Percentiles rank a stretch among this genome's conserved stretches.
Evolutionary conservation across 2,329 filamentous ascomycete genomes (phyloP).

Genomic region (Drechslera avenae): DNA sequence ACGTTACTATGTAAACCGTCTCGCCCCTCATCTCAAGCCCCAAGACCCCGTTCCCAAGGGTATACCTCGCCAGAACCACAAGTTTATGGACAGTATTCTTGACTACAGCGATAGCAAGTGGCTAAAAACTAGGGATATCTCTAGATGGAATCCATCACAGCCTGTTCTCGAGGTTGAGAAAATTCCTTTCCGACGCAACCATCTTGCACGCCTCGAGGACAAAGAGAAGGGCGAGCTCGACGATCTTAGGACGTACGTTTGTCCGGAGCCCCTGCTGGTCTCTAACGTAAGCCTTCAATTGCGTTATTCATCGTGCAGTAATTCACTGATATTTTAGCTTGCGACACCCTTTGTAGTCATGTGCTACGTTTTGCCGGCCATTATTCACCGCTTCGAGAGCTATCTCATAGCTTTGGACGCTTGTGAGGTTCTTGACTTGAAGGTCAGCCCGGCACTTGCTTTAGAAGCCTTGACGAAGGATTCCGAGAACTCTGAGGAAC

Average conservation of each 20-base stretch:
- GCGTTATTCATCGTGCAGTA: neutral
- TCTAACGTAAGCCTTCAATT: conserved; percentile 66
- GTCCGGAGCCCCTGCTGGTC: conserved; percentile 75
- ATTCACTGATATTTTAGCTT: conserved; percentile 57
- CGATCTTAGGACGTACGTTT: conserved; percentile 66
- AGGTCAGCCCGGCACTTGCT: conserved; percentile 70
- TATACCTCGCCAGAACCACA: conserved; percentile 50
- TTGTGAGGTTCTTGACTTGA: conserved; percentile 67
- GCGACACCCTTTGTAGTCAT: conserved; percentile 72
- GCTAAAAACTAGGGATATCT: conserved; percentile 59
- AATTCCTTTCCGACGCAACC: conserved; percentile 78
- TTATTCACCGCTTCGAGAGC: conserved; percentile 82
- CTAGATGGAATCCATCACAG: conserved; percentile 67
- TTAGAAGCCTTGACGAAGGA: conserved; percentile 93
- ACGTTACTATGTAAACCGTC: conserved; percentile 59
- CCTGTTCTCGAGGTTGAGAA: conserved; percentile 79
- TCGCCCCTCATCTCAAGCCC: conserved; percentile 62
- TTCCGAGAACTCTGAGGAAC: conserved; percentile 80
- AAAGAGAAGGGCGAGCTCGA: conserved; percentile 59
- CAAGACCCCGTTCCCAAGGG: conserved; percentile 67
- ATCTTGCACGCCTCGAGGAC: conserved; percentile 67
- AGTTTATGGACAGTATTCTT: conserved; percentile 65
- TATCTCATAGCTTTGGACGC: conserved; percentile 81
- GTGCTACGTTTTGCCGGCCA: conserved; percentile 77
- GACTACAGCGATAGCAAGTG: conserved; percentile 83